Evolutionary conservation across 1,284 basidiomycete genomes (phyloP), one percentile per base, ranked within the genome.

Genomic region (Ceratobasidium sp.): DNA sequence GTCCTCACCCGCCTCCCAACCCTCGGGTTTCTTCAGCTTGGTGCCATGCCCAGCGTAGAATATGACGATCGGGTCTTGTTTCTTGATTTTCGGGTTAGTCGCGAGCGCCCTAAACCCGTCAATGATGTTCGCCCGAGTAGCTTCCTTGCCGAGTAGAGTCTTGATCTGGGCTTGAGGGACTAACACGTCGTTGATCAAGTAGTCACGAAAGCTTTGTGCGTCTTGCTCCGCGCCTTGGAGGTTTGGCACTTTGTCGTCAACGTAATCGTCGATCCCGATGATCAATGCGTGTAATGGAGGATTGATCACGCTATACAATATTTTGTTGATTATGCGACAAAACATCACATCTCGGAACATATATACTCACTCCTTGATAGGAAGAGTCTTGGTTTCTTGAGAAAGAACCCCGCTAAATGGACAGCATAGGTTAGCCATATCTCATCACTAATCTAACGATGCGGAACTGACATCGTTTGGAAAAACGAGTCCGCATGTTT

Each of bases 1-100:
- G 3, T n/a, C 6, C 7, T 28, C 69, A 13, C 57, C 26, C 7
- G 56, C 57, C 23, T 62, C 69, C 69, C 69, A 71, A 15, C 56
- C 69, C 1, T 46, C 57, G 17, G 69, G 69, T 9, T 56, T 59
- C 2, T 61, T 23, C 12, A 71, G 23, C 26, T 71, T 50, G 6
- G 56, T 33, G 2, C 69, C 69, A 44, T 71, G 69, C 7, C 69
- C 69, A 7, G 69, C 69, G 62, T 61, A 71, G 17, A 44, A 71
- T 6, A 71, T 48, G 6, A 71, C 42, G 17, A 71, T 71, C 6
- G 69, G 56, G 17, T 71, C 69, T 26, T 26, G 33, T 62, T 28
- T 15, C 3, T 50, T 61, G 17, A 71, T 71, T 13, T 42, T 7
- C 23, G n/a, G 3, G 46, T 71, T 59, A 10, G 40, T 23, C 10